A percentile compares a stretch with the other conserved stretches of the same genome.
Evolutionary conservation across 2,329 filamentous ascomycete genomes (phyloP).

Genomic region (Rhinocladiella mackenziei): DNA sequence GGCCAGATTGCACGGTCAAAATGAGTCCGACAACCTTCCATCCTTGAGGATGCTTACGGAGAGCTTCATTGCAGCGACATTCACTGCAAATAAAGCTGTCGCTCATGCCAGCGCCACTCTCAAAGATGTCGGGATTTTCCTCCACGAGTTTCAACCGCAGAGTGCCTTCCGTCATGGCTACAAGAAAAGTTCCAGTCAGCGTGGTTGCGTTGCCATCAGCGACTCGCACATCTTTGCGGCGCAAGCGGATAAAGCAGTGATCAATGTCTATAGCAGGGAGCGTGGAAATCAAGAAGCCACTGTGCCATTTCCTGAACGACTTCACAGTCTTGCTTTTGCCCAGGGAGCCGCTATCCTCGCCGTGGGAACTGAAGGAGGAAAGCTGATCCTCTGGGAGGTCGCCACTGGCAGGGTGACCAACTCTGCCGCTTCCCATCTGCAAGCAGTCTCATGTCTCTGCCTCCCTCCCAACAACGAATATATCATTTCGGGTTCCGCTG

Average conservation of each 20-base stretch:
- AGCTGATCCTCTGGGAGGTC: conserved; percentile 91
- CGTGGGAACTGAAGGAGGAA: conserved; percentile 78
- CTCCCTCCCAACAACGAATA: conserved; percentile 60
- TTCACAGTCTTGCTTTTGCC: conserved; percentile 70
- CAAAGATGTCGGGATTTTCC: conserved; percentile 82
- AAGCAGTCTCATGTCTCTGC: conserved; percentile 66
- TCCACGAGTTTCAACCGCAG: conserved; percentile 75
- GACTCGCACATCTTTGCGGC: conserved; percentile 83
- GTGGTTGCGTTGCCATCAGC: conserved; percentile 75
- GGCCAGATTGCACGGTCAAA: background rate
- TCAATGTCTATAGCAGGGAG: conserved; percentile 84
- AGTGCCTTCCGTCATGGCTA: conserved; percentile 71
- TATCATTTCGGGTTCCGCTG: conserved; percentile 49
- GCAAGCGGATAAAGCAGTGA: conserved; percentile 83
- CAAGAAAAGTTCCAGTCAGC: conserved; percentile 85
- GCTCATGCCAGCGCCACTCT: conserved; percentile 47
- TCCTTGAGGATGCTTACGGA: conserved; percentile 44
- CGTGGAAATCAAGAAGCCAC: conserved; percentile 84
- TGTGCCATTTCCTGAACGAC: conserved; percentile 81
- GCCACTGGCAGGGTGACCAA: conserved; percentile 45
- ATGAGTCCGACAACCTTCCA: background rate
- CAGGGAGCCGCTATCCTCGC: conserved; percentile 61
- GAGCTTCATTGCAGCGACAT: conserved; percentile 45
- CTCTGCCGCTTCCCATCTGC: conserved; percentile 42
- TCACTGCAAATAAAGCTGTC: conserved; percentile 36